A percentile compares a stretch with the other conserved stretches of the same genome.
phyloP scores from a whole-genome alignment of 371 early-diverging fungal genomes.

The Phascolomyces articulosus region DNA sequence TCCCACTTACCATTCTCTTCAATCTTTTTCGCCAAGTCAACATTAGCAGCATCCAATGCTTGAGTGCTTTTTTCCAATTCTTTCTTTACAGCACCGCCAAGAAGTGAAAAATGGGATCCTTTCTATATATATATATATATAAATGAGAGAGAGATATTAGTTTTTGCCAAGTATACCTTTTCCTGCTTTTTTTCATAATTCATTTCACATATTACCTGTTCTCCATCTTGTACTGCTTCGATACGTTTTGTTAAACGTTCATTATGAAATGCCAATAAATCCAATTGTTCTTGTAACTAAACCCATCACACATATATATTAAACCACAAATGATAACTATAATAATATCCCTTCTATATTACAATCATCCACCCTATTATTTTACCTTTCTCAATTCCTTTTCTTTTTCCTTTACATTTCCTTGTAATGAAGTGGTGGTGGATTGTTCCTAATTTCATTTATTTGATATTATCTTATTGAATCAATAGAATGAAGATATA shows the following conservation, averaged over 20 bases:
- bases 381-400: conserved; percentile 66
- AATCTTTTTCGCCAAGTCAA: conserved; percentile 61
- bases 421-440: conserved; percentile 54
- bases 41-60: conserved; percentile 55
- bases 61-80: conserved; percentile 60
- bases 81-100: conserved; percentile 65
- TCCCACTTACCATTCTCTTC: conserved; percentile 69
- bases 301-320: background rate
- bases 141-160: too few species aligned
- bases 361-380: background rate
- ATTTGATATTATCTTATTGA: too few species aligned
- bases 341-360: background rate
- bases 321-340: too few species aligned
- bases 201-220: conserved; percentile 26
- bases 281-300: conserved; percentile 62
- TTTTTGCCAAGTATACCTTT: too few species aligned
- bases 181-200: background rate
- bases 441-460: conserved; percentile 57
- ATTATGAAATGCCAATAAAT: conserved; percentile 66
- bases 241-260: conserved; percentile 70
- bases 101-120: conserved; percentile 50
- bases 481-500: too few species aligned
- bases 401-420: conserved; percentile 68
- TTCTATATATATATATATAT: conserved; percentile 22
- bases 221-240: conserved; percentile 59